These are phyloP conservation scores for Gonium pectorale DNA, from an alignment of 139 green algal species.

Conservation along the genomic window DNA sequence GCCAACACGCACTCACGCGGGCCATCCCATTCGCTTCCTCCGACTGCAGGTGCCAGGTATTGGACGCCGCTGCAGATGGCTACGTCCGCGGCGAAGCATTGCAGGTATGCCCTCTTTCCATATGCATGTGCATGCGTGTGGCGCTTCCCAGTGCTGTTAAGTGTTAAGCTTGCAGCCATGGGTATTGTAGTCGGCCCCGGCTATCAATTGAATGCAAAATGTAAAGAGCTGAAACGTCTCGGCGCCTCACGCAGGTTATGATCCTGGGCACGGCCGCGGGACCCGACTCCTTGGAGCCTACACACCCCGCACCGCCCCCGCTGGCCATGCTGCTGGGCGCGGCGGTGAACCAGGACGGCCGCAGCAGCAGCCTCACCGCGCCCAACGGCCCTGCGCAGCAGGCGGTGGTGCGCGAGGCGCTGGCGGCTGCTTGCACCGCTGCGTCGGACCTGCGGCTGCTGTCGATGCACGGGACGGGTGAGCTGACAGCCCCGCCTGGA, in stretches of 20 bases:
- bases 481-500: too few species aligned
- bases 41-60: constrained; percentile 68
- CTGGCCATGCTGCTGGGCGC: constrained; percentile 53
- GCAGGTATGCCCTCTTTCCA: constrained; percentile 29
- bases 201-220: too few species aligned
- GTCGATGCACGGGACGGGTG: constrained; percentile 68
- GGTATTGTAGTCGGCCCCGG: too few species aligned
- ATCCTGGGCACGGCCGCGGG: not conserved
- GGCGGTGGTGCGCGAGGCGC: constrained; percentile 72
- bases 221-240: too few species aligned
- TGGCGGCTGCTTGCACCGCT: constrained; percentile 35
- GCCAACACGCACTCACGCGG: too few species aligned
- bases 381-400: constrained; percentile 92
- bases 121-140: not conserved
- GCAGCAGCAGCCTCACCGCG: constrained; percentile 86
- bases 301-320: not conserved
- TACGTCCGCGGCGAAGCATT: constrained; percentile 82
- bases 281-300: too few species aligned
- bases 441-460: constrained; percentile 44
- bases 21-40: too few species aligned
- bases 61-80: constrained; percentile 83
- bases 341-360: constrained; percentile 83
- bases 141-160: too few species aligned
- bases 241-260: constrained; percentile 51
- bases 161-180: too few species aligned